Percentiles rank a stretch among this genome's conserved stretches.
Evolutionary conservation across 2,329 filamentous ascomycete genomes (phyloP).

Genomic region (Clarireedia monteithiana): DNA sequence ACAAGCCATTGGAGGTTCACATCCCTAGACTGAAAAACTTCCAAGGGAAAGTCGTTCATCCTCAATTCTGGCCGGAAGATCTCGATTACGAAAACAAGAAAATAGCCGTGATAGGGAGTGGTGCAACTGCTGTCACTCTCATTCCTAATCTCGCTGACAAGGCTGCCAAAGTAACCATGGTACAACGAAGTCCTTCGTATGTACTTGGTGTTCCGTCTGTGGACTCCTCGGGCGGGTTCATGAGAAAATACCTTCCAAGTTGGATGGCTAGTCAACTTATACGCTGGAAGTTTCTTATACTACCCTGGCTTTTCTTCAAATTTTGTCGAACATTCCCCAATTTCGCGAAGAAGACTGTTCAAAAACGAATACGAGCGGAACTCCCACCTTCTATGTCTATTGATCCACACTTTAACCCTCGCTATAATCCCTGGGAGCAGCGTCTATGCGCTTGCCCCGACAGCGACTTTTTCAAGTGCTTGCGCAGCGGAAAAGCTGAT

Average conservation of each 20-base stretch:
- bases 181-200: constrained; percentile 71
- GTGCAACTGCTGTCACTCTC: constrained; percentile 72
- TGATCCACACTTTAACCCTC: constrained; percentile 56
- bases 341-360: constrained; percentile 40
- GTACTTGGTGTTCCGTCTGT: constrained; percentile 40
- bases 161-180: constrained; percentile 63
- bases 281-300: constrained; percentile 43
- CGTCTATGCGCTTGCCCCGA: constrained; percentile 60
- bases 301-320: constrained; percentile 39
- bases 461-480: constrained; percentile 47
- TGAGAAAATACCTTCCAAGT: constrained; percentile 32
- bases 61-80: constrained; percentile 66
- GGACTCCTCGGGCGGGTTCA: background rate
- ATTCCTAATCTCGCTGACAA: constrained; percentile 59
- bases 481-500: constrained; percentile 37
- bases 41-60: constrained; percentile 53
- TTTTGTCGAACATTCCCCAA: constrained; percentile 47
- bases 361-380: constrained; percentile 35
- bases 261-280: constrained; percentile 33
- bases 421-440: constrained; percentile 64
- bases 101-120: constrained; percentile 31
- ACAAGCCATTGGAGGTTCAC: constrained; percentile 41
- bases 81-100: constrained; percentile 54
- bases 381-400: constrained; percentile 47
- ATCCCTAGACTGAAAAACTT: constrained; percentile 55